Conservation (phyloP, 805 yeast genomes). For the Yarrowia sp. region DNA sequence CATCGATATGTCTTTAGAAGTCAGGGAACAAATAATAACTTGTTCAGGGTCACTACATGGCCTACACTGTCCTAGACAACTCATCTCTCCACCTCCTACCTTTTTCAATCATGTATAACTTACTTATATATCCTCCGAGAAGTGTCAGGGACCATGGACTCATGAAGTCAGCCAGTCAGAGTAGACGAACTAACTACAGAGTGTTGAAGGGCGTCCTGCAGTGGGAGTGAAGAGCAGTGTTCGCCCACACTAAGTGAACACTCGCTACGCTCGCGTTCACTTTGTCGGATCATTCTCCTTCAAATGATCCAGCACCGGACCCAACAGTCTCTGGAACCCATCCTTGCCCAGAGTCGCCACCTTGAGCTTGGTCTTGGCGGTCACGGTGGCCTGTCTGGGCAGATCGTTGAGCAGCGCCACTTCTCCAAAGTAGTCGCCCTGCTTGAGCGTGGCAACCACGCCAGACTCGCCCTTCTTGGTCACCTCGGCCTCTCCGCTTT, state of each 20-base stretch:
- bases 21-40: too few species aligned
- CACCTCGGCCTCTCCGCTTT: constrained; percentile 84
- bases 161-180: too few species aligned
- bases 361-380: constrained; percentile 73
- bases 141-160: too few species aligned
- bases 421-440: constrained; percentile 97
- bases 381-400: constrained; percentile 94
- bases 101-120: constrained; percentile 8
- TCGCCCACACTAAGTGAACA: too few species aligned
- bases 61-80: background rate
- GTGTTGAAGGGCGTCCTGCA: too few species aligned
- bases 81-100: background rate
- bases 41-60: too few species aligned
- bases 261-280: background rate
- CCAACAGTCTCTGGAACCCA: constrained; percentile 92
- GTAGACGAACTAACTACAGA: background rate
- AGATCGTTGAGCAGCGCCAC: constrained; percentile 88
- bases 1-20: too few species aligned
- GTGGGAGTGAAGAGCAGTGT: too few species aligned
- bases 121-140: constrained; percentile 14
- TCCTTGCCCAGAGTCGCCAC: constrained; percentile 92
- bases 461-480: constrained; percentile 63
- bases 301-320: constrained; percentile 90
- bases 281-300: constrained; percentile 80
- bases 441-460: constrained; percentile 62